Evolutionary conservation across 1,284 basidiomycete species (phyloP).

Genomic region (Naganishia cerealis): DNA sequence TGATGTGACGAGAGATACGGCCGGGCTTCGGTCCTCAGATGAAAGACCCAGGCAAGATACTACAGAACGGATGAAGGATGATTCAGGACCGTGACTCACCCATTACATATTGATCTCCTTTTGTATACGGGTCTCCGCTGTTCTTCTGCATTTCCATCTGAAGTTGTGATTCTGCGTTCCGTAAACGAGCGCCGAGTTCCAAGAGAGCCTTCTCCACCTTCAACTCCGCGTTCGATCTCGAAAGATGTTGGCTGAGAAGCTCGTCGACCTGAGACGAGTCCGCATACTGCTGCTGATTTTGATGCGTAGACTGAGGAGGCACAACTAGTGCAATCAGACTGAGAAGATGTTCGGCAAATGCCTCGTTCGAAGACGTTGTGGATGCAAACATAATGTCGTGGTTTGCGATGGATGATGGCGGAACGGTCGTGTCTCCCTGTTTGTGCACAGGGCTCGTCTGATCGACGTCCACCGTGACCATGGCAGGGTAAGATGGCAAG

Average conservation of each 20-base stretch:
- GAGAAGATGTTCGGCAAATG: constrained; percentile 23
- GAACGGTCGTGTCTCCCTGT: neutral
- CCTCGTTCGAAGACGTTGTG: constrained; percentile 18
- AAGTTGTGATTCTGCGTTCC: constrained; percentile 9
- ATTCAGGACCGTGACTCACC: neutral
- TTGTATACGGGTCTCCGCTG: neutral
- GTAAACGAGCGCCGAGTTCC: constrained; percentile 9
- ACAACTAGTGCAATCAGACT: constrained; percentile 3
- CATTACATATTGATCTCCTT: neutral
- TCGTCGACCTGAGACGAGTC: constrained; percentile 9
- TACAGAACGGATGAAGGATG: neutral
- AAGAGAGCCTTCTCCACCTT: constrained; percentile 21
- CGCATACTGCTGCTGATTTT: neutral
- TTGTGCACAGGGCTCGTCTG: constrained; percentile 2
- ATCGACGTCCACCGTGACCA: constrained; percentile 2
- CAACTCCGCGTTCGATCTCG: constrained; percentile 23
- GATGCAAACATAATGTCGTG: constrained; percentile 5
- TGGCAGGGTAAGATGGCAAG: neutral
- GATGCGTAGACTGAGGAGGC: neutral
- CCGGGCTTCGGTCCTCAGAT: neutral
- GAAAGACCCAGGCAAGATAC: neutral
- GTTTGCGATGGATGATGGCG: neutral
- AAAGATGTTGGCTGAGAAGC: constrained; percentile 13
- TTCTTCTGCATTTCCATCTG: neutral
- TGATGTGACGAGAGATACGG: neutral